A percentile compares a stretch with the other conserved stretches of the same genome.
Evolutionary conservation across 129 eudicot species (phyloP).

Genomic region (Silybum marianum): DNA sequence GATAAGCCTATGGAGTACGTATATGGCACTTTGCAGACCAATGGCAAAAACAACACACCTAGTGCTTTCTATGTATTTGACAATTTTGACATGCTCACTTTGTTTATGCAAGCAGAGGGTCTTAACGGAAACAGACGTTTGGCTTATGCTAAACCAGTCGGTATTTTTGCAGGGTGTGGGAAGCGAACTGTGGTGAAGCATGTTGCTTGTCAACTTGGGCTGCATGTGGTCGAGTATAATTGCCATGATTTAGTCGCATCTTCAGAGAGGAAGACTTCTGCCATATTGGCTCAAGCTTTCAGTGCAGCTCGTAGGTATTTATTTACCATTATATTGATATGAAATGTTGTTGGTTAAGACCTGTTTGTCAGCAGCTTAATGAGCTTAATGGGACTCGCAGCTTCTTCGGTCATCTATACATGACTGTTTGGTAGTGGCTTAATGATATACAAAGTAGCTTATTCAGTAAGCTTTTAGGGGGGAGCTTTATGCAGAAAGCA

Average conservation of each 20-base stretch:
- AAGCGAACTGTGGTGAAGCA: constrained; percentile 86
- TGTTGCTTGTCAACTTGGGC: constrained; percentile 77
- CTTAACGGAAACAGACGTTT: neutral
- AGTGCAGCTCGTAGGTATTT: constrained; percentile 82
- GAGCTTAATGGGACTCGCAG: no score
- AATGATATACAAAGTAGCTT: no score
- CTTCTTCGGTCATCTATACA: no score
- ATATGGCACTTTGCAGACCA: no score
- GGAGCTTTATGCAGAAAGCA: no score
- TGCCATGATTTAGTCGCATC: constrained; percentile 73
- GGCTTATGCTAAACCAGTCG: constrained; percentile 4
- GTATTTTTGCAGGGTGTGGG: constrained; percentile 65
- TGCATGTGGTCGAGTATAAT: constrained; percentile 88
- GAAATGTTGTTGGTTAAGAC: neutral
- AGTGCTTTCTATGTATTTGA: neutral
- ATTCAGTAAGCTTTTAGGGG: no score
- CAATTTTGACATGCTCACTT: neutral
- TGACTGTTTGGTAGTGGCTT: no score
- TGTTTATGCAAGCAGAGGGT: neutral
- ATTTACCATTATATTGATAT: constrained; percentile 22
- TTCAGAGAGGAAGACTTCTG: constrained; percentile 75
- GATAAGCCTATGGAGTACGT: no score
- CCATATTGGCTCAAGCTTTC: constrained; percentile 76
- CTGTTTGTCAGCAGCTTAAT: no score
- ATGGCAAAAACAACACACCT: neutral